These are phyloP conservation scores for Mucor indicus DNA, from an alignment of 371 early-diverging fungal genomes.

Conservation along the genomic window DNA sequence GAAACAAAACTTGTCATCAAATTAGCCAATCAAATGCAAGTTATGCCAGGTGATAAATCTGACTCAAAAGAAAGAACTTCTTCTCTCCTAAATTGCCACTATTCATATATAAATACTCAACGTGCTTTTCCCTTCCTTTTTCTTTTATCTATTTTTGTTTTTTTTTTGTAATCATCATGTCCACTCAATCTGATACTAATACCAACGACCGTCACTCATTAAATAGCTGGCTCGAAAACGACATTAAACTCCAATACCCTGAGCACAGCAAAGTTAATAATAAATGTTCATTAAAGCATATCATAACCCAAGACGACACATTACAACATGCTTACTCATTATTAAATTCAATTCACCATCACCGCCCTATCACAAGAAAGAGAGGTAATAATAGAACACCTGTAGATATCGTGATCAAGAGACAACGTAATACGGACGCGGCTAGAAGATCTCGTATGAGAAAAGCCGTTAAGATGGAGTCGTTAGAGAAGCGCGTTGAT, in stretches of 20 bases:
- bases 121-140: background rate
- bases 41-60: constrained; percentile 19
- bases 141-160: background rate
- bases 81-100: background rate
- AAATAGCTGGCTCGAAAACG: constrained; percentile 37
- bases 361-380: background rate
- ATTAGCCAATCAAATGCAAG: constrained; percentile 18
- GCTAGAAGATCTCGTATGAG: constrained; percentile 85
- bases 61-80: background rate
- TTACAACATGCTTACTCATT: constrained; percentile 6
- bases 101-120: background rate
- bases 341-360: constrained; percentile 2
- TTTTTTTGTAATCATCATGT: no score
- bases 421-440: constrained; percentile 85
- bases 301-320: background rate
- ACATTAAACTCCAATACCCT: constrained; percentile 46
- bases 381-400: background rate
- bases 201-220: constrained; percentile 2
- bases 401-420: constrained; percentile 53
- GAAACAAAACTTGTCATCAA: constrained; percentile 34
- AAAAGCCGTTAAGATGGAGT: constrained; percentile 72
- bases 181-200: constrained; percentile 1
- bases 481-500: constrained; percentile 69
- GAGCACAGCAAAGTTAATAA: constrained; percentile 56
- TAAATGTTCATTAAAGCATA: constrained; percentile 4